Evolutionary conservation across 176 grass and related monocot species (phyloP), one percentile per base, ranked within the genome.

Genomic region (Miscanthus lutarioriparius): DNA sequence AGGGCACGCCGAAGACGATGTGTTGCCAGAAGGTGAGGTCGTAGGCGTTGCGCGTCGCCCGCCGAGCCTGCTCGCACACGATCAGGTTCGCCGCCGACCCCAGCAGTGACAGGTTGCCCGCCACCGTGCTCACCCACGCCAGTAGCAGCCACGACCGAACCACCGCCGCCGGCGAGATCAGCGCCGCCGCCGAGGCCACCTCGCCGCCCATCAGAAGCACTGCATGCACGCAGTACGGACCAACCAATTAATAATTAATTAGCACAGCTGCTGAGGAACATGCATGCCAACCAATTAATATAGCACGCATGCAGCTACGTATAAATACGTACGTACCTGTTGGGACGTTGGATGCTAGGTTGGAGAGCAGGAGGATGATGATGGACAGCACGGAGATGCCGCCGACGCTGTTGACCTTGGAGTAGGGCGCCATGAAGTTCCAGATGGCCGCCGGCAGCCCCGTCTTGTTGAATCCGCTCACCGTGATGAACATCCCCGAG

Each of bases 51-150:
- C 84, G 75, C 4, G 80, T 78, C 5, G 87, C 85, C 44, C 92
- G 43, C 6, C 87, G 85, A 0, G 92, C 92, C 78, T 94, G 92
- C 87, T 94, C 92, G 28, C 92, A 94, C 38, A 94, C 92, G 53
- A 94, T 94, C 54, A 94, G 86, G 90, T 94, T 94, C 13, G 92
- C 92, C 12, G 92, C 92, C n/a, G 92, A 94, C 22, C 92, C 92
- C 33, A 94, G 26, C 35, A 72, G 38, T 10, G 93, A 76, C 8
- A 95, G 86, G 58, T 83, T 85, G 16, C 91, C 79, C 2, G 88
- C 80, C 71, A 95, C 93, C 33, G 90, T 92, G 87, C 49, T 53
- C 49, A 53, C 49, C 49, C 49, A 53, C 16, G 49, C 49, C 49
- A 53, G 49, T 17, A 53, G 49, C 16, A 53, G 49, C 49, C 49